Evolutionary conservation across 371 early-diverging fungal genomes (phyloP), one percentile per base, ranked within the genome.

Genomic region (Zychaea mexicana): DNA sequence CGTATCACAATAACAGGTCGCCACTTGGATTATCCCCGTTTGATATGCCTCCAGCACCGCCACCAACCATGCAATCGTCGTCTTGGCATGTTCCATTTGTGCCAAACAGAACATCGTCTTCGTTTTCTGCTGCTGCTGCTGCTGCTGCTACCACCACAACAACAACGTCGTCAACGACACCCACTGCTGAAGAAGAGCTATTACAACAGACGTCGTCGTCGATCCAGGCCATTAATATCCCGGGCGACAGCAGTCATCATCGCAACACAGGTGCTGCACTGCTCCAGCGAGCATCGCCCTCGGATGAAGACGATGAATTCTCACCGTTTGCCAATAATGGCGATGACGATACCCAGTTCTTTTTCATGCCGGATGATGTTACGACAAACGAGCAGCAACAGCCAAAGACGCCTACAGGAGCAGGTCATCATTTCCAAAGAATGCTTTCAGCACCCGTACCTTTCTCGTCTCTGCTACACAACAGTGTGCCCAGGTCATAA

Each of bases 301-400:
- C 49, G 9, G 62, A 62, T 22, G 62, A 62, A 26, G 55, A 55
- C 31, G 55, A 75, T 49, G 72, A 72, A 1, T 74, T 74, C 53
- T 32, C 64, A 32, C 70, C 72, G 7, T 55, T 63, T 13, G 49
- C 28, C 45, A 47, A 54, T 15, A 54, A 27, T 17, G 74, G 68
- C 8, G 73, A 72, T 33, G 79, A 81, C 39, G 83, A 81, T 27
- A 73, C 78, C 6, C 81, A 81, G 7, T 19, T 54, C 57, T 81
- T 83, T 60, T 66, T 63, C 64, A 81, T 83, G 81, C 81, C 81
- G 47, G 83, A 83, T 61, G 70, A 73, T 52, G 70, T 33, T 5
- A 33, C 12, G 8, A 33, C 5, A 8, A 39, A 47, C 24, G 9
- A 9, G 38, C 15, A 36, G 38, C 49, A 10, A 3, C 22, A 47